Evolutionary conservation across 1,139 yeast genomes (phyloP), one percentile per base, ranked within the genome.

Genomic region (Candida albicans): DNA sequence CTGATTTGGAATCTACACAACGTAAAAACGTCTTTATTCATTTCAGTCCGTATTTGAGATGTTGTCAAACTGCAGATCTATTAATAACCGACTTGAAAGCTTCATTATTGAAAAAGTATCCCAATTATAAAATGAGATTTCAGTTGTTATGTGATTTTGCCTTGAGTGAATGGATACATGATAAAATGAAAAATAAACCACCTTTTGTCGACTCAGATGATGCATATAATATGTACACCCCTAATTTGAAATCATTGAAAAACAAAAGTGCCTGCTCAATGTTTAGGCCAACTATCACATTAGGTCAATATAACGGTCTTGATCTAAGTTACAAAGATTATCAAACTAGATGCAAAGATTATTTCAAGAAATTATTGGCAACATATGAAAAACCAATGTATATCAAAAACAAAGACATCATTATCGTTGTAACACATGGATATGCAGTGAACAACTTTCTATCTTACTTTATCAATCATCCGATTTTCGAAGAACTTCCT

Each of bases 161-260:
- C 11, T 57, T 73, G 30, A 66, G 73, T 40, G 79, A 73, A 52
- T 73, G 79, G 79, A 63, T 73, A 47, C 78, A 73, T 48, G 77
- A 72, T 44, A 63, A 67, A 39, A 73, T 73, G 78, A 59, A 58
- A 41, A 62, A 68, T 42, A 68, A 71, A 49, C 77, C 78, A 5
- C 77, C 77, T 3, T 71, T 69, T 47, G 50, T 58, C 25, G 78
- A 73, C 55, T 68, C 76, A 31, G 70, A 69, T 46, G 77, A 72
- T 51, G 78, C 77, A 5, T 73, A 73, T 54, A 68, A 70, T 48
- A 70, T 73, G 77, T 73, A 72, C 48, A 73, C 75, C 5, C 77
- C 77, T 29, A 73, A 73, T 51, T 54, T 72, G 43, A 71, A 69
- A 53, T 49, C 56, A 36, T 53, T 73, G 51, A 59, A 59, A 39